Base-by-base conservation (phyloP, 108 stramenopile species). In the Fistulifera pelliculosa region DNA sequence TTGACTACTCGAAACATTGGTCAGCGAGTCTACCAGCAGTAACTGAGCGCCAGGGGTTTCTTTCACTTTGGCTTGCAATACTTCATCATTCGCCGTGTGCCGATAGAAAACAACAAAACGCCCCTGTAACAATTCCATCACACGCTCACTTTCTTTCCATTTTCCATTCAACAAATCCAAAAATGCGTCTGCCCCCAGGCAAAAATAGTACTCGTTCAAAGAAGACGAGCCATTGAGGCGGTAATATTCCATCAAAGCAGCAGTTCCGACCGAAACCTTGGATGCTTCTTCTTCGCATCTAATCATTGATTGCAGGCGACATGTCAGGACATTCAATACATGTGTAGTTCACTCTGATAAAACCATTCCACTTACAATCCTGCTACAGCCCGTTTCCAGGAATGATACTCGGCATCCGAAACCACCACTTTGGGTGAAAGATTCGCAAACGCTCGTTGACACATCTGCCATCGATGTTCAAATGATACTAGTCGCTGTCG, bases 101-200 rank as follows among this genome's bases (percentile, higher is more conserved):
- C 90, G 60, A 49, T 69, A 40, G 48, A 92, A 75, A 0, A 92
- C 86, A 35, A 87, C 64, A 49, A 87, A 57, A n/a, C 84, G 74
- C 26, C 77, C 74, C 0, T 78, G 75, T 21, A 92, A 54, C 27
- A 81, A 45, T 18, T 48, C 5, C 28, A 87, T 53, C 1, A 92
- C 73, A 49, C 85, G 86, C 25, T 69, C 60, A 10, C 74, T 65
- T 52, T 81, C 66, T 54, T 68, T 84, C 90, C 90, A 92, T 58
- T 85, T 82, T 45, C 77, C 78, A 2, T 40, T 62, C 11, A 77
- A 74, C 69, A 91, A 67, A 49, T 87, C 85, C 45, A 81, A 61
- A 63, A 87, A 92, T 21, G 90, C 79, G 51, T 92, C 90, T 11
- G 81, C 75, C 6, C 90, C 90, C 47, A 92, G 53, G 42, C 80